Percentiles rank a stretch among this genome's conserved stretches.
phyloP scores from a whole-genome alignment of 306 rosid species.

The Macrotyloma uniflorum region DNA sequence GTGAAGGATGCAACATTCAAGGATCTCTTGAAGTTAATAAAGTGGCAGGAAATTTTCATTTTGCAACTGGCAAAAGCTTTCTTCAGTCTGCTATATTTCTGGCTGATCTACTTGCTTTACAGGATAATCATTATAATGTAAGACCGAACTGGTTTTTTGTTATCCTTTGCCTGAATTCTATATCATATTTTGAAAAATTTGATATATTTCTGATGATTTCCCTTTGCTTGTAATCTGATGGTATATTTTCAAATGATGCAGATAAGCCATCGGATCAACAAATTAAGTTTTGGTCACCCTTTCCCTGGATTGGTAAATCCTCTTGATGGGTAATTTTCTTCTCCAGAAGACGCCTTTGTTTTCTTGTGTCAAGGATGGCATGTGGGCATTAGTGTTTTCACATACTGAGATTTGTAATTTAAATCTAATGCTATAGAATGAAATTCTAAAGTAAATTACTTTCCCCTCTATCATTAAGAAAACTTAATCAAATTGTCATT shows the following conservation, averaged over 20 bases:
- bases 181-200: background rate
- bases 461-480: constrained; percentile 1
- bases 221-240: constrained; percentile 14
- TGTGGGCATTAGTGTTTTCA: background rate
- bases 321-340: constrained; percentile 82
- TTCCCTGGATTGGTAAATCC: constrained; percentile 89
- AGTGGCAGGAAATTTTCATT: constrained; percentile 91
- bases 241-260: constrained; percentile 52
- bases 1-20: constrained; percentile 91
- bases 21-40: constrained; percentile 88
- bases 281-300: constrained; percentile 75
- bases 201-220: constrained; percentile 20
- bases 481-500: background rate
- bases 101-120: constrained; percentile 60
- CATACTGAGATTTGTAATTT: constrained; percentile 5
- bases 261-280: constrained; percentile 87
- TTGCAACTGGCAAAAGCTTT: constrained; percentile 83
- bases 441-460: constrained; percentile 13
- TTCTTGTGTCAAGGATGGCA: constrained; percentile 28
- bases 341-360: constrained; percentile 22
- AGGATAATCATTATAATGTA: constrained; percentile 71
- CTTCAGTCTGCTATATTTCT: constrained; percentile 65
- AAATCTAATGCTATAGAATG: background rate
- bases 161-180: background rate
- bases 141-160: constrained; percentile 35